These are phyloP conservation scores for Ustilago cynodontis DNA, from an alignment of 1,284 basidiomycete species.

Conservation along the genomic window DNA sequence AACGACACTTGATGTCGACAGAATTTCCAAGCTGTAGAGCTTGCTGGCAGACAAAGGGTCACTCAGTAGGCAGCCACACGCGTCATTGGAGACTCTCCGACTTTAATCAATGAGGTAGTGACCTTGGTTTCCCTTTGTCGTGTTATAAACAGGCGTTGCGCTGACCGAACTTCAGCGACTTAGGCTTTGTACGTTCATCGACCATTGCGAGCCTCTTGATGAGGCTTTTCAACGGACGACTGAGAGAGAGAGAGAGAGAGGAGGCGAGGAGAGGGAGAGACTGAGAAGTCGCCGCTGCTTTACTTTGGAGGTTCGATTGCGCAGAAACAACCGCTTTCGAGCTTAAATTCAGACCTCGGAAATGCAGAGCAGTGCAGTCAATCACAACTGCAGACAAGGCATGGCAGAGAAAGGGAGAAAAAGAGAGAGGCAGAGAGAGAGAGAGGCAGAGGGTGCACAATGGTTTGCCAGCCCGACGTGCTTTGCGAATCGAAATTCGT, in stretches of 20 bases:
- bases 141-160: neutral
- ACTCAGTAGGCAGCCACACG: neutral
- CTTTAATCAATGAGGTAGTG: neutral
- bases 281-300: neutral
- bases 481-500: conserved; percentile 6
- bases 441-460: too few relatives aligned
- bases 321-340: neutral
- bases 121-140: neutral
- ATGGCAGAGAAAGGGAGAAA: neutral
- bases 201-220: neutral
- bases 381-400: neutral
- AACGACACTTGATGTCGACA: neutral
- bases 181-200: neutral
- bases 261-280: neutral
- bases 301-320: neutral
- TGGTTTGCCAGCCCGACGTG: neutral
- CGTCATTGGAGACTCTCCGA: neutral
- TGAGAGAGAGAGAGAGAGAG: too few relatives aligned
- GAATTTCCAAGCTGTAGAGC: neutral
- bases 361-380: neutral
- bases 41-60: neutral
- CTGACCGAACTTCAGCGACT: neutral
- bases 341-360: neutral
- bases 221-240: neutral
- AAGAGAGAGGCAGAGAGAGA: neutral